phyloP scores from a whole-genome alignment of 2,329 filamentous ascomycete species.

The Coniella vitis region DNA sequence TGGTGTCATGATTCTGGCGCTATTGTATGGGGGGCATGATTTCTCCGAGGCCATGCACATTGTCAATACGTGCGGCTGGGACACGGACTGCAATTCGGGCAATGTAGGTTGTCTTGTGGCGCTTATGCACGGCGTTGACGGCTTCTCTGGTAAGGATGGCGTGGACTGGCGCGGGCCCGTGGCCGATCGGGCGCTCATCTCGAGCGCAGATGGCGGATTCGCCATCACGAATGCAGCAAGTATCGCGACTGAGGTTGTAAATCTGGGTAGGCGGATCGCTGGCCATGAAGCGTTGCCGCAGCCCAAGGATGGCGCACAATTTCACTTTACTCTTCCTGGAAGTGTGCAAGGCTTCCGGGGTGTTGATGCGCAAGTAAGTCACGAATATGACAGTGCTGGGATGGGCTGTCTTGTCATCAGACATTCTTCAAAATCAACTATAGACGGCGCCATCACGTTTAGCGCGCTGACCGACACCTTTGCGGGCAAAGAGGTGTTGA shows the following conservation, averaged over 20 bases:
- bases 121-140: conserved; percentile 27
- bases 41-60: conserved; percentile 30
- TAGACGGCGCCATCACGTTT: conserved; percentile 7
- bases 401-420: conserved; percentile 11
- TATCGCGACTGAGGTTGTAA: conserved; percentile 25
- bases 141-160: conserved; percentile 18
- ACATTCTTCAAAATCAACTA: neutral
- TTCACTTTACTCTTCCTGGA: conserved; percentile 29
- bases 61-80: conserved; percentile 30
- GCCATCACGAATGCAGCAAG: conserved; percentile 29
- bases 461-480: conserved; percentile 23
- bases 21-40: conserved; percentile 24
- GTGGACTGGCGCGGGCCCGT: conserved; percentile 30
- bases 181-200: conserved; percentile 28
- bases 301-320: conserved; percentile 29
- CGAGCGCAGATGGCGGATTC: conserved; percentile 30
- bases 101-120: conserved; percentile 30
- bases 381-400: neutral
- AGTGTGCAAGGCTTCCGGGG: conserved; percentile 29
- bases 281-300: conserved; percentile 16
- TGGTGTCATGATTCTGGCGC: conserved; percentile 27
- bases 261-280: conserved; percentile 22
- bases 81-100: conserved; percentile 33
- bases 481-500: conserved; percentile 18
- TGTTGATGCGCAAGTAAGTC: neutral